phyloP scores from a whole-genome alignment of 2,329 filamentous ascomycete species.

The Ramichloridium luteum region DNA sequence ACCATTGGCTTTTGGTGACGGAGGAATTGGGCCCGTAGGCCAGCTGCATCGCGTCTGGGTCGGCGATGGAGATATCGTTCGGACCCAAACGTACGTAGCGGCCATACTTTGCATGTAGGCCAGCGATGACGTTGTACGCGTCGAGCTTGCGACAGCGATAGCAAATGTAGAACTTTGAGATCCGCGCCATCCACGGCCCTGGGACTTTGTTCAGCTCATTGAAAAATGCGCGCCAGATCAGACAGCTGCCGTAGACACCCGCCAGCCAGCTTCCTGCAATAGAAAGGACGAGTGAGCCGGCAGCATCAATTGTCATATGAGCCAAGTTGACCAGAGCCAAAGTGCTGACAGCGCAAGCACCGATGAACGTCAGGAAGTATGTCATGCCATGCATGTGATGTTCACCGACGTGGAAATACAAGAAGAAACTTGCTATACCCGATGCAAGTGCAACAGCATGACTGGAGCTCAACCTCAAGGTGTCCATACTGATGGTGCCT shows the following conservation, averaged over 20 bases:
- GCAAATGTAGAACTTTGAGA: conserved; percentile 24
- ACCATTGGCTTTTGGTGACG: conserved; percentile 32
- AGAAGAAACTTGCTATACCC: conserved; percentile 14
- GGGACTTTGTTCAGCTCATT: conserved; percentile 23
- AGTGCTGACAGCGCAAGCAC: conserved; percentile 4
- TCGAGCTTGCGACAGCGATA: conserved; percentile 16
- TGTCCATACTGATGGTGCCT: too few relatives aligned
- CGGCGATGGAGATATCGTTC: conserved; percentile 25
- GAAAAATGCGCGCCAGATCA: conserved; percentile 26
- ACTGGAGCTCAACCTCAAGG: too few relatives aligned
- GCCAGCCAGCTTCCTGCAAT: conserved; percentile 13
- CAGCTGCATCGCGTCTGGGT: conserved; percentile 26
- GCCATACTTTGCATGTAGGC: conserved; percentile 26
- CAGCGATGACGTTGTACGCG: conserved; percentile 17
- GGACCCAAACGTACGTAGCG: conserved; percentile 26
- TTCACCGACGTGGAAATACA: conserved; percentile 18
- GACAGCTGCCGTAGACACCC: conserved; percentile 23
- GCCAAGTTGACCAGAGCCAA: conserved; percentile 8
- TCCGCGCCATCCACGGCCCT: conserved; percentile 23
- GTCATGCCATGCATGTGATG: conserved; percentile 16
- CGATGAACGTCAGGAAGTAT: conserved; percentile 12
- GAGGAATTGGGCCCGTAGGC: conserved; percentile 28
- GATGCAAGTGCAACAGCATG: too few relatives aligned
- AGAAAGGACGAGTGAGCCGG: conserved; percentile 6
- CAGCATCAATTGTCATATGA: conserved; percentile 3